These are phyloP conservation scores for Aspergillus brasiliensis DNA, from an alignment of 2,329 filamentous ascomycete genomes.

Conservation along the genomic window DNA sequence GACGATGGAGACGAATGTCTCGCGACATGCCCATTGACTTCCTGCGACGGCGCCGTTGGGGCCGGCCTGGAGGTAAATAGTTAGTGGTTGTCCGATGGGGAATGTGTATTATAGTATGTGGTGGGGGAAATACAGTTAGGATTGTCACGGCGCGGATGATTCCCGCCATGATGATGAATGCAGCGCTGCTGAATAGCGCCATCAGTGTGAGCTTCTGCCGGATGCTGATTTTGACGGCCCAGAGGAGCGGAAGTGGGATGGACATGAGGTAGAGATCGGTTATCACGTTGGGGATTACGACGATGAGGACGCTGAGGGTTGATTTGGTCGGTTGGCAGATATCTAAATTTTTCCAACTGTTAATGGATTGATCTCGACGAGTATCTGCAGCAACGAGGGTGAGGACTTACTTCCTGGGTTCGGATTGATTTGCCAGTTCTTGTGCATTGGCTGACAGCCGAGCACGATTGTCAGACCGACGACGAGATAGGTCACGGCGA, in stretches of 20 bases:
- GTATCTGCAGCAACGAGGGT: too few species aligned
- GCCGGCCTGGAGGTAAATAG: slow-evolving; percentile 24
- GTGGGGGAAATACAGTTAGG: slow-evolving; percentile 30
- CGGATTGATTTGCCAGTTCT: slow-evolving; percentile 62
- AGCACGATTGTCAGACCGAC: slow-evolving; percentile 53
- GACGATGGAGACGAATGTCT: slow-evolving; percentile 46
- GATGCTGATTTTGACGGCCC: slow-evolving; percentile 51
- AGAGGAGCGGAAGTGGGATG: slow-evolving; percentile 61
- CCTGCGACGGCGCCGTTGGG: slow-evolving; percentile 38
- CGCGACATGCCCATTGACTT: slow-evolving; percentile 46
- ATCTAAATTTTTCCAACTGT: slow-evolving; percentile 31
- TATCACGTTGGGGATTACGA: slow-evolving; percentile 53
- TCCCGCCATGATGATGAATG: slow-evolving; percentile 56
- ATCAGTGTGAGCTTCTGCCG: slow-evolving; percentile 54
- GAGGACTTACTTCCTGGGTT: slow-evolving; percentile 55
- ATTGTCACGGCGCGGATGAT: slow-evolving; percentile 56
- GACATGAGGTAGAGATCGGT: slow-evolving; percentile 62
- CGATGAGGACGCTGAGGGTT: slow-evolving; percentile 49
- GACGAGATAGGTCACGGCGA: slow-evolving; percentile 51
- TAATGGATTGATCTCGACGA: neutral
- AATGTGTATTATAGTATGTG: neutral
- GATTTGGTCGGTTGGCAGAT: slow-evolving; percentile 52
- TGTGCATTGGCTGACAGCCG: slow-evolving; percentile 55
- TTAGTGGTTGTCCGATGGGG: neutral
- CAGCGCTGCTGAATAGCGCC: slow-evolving; percentile 55